Evolutionary conservation across 306 rosid species (phyloP).

Genomic region (Cicer cuneatum): DNA sequence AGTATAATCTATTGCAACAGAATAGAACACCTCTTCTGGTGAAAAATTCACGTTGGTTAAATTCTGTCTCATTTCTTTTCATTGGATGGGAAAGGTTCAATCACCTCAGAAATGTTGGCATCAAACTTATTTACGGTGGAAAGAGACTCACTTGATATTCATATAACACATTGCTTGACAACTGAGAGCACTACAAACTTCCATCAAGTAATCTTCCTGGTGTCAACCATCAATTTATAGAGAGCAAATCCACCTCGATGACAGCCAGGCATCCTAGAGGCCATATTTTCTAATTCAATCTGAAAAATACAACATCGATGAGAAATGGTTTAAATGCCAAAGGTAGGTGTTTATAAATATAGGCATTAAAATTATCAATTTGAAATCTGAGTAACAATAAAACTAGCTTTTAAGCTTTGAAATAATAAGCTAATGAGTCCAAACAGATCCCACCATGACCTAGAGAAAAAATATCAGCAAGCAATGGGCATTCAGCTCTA

Average conservation of each 20-base stretch:
- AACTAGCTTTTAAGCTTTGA: not conserved
- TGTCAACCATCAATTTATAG: slow-evolving; percentile 74
- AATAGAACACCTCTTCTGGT: slow-evolving; percentile 19
- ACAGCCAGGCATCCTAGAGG: slow-evolving; percentile 92
- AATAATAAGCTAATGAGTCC: not conserved
- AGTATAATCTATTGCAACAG: not conserved
- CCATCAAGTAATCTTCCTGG: slow-evolving; percentile 53
- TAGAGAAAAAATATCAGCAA: slow-evolving; percentile 4
- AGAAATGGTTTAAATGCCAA: slow-evolving; percentile 34
- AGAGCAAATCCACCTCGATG: slow-evolving; percentile 88
- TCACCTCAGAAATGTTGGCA: slow-evolving; percentile 29
- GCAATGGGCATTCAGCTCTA: slow-evolving; percentile 8
- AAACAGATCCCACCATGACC: not conserved
- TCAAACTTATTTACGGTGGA: slow-evolving; percentile 15
- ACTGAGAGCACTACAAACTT: slow-evolving; percentile 33
- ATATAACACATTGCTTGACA: slow-evolving; percentile 21
- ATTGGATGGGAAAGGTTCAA: slow-evolving; percentile 2
- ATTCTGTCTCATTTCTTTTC: slow-evolving; percentile 7
- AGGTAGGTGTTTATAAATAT: not conserved
- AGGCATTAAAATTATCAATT: slow-evolving; percentile 12
- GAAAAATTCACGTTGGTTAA: slow-evolving; percentile 32
- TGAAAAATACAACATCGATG: slow-evolving; percentile 53
- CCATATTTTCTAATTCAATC: slow-evolving; percentile 74
- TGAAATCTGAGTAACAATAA: slow-evolving; percentile 11
- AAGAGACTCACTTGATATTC: slow-evolving; percentile 12